phyloP scores from a whole-genome alignment of 2,329 filamentous ascomycete species.

The Lasiodiplodia sp. region DNA sequence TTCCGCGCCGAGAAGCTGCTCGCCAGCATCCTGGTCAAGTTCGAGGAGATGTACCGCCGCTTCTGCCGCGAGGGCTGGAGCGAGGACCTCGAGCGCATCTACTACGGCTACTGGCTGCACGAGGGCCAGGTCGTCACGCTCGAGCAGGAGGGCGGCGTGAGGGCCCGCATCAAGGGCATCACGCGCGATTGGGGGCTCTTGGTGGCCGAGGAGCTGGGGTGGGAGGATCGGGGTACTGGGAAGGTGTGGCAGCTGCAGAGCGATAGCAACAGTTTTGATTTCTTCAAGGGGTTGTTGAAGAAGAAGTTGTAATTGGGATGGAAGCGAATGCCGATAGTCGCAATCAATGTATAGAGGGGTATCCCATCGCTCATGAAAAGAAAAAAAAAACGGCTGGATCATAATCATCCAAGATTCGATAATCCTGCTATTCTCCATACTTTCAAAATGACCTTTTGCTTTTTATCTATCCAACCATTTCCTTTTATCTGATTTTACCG shows the following conservation, averaged over 20 bases:
- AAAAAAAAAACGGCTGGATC: no score
- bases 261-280: conserved; percentile 98
- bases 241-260: conserved; percentile 86
- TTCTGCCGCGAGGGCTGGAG: conserved; percentile 83
- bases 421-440: no score
- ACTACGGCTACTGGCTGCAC: conserved; percentile 54
- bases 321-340: neutral
- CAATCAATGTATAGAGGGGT: neutral
- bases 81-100: conserved; percentile 43
- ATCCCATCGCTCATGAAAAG: neutral
- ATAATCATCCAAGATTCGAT: no score
- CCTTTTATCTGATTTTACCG: neutral
- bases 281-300: conserved; percentile 86
- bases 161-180: conserved; percentile 83
- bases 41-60: conserved; percentile 77
- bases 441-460: neutral
- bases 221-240: conserved; percentile 75
- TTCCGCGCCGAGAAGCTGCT: conserved; percentile 82
- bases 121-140: conserved; percentile 70
- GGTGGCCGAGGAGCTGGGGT: conserved; percentile 80
- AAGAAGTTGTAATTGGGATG: conserved; percentile 67
- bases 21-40: conserved; percentile 77
- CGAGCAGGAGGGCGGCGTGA: conserved; percentile 78
- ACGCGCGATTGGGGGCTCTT: conserved; percentile 91
- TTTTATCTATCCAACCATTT: conserved; percentile 5